phyloP scores from a whole-genome alignment of 2,329 filamentous ascomycete species.

The Colletotrichum tanaceti region DNA sequence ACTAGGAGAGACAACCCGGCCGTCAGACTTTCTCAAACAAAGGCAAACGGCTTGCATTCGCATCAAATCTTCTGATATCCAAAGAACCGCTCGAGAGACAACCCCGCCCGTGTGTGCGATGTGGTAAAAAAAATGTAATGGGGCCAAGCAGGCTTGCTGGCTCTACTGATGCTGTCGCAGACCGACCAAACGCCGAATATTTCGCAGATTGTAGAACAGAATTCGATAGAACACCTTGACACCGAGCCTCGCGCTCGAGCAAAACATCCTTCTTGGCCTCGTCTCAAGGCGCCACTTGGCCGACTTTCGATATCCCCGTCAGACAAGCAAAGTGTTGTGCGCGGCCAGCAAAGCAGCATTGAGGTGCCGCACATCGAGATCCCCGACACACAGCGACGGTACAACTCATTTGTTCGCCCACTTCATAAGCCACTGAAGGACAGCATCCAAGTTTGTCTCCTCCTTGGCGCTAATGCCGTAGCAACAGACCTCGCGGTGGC shows the following conservation, averaged over 20 bases:
- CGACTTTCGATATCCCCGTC: neutral
- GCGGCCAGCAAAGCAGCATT: neutral
- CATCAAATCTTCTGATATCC: constrained; percentile 4
- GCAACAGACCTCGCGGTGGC: constrained; percentile 94
- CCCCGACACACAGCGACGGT: constrained; percentile 18
- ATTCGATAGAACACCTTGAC: constrained; percentile 14
- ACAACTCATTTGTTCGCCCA: constrained; percentile 76
- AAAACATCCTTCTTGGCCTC: neutral
- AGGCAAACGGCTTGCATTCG: constrained; percentile 12
- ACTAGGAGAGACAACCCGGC: constrained; percentile 1
- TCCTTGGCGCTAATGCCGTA: constrained; percentile 99
- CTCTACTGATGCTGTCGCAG: constrained; percentile 37
- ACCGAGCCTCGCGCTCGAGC: neutral
- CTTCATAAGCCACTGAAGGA: constrained; percentile 95
- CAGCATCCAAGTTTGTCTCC: constrained; percentile 97
- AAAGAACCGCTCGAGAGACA: constrained; percentile 8
- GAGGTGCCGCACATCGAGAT: neutral
- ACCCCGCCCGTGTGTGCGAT: constrained; percentile 17
- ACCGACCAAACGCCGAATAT: constrained; percentile 32
- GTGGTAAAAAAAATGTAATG: constrained; percentile 20
- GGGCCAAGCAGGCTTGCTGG: constrained; percentile 14
- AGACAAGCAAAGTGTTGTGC: neutral
- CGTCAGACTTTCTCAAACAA: constrained; percentile 4
- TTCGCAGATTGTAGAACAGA: constrained; percentile 15
- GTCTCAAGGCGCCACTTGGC: constrained; percentile 3